These are phyloP conservation scores for Pyrenula massariospora DNA, from an alignment of 495 filamentous ascomycete species.

Conservation along the genomic window DNA sequence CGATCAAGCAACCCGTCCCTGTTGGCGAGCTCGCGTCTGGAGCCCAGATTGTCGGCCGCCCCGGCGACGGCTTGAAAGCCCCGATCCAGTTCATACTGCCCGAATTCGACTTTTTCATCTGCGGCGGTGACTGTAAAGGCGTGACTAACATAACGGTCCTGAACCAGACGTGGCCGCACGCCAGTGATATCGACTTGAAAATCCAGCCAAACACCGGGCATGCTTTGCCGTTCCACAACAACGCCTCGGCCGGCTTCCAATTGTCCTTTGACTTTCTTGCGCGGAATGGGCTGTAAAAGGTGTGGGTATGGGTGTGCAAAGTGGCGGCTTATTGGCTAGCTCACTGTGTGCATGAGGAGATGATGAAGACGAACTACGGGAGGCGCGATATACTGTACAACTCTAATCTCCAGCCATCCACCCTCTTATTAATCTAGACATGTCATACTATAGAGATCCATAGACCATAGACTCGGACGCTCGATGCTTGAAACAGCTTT, in stretches of 20 bases:
- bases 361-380: too few species aligned
- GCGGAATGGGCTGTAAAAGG: not conserved
- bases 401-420: too few species aligned
- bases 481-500: too few species aligned
- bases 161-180: conserved; percentile 26
- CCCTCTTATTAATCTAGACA: too few species aligned
- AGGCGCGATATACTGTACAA: too few species aligned
- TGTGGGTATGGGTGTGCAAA: not conserved
- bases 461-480: too few species aligned
- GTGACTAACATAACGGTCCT: conserved; percentile 19
- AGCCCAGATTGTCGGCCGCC: conserved; percentile 6
- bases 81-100: conserved; percentile 38
- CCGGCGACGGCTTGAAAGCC: conserved; percentile 23
- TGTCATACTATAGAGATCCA: too few species aligned
- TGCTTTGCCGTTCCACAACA: conserved; percentile 37
- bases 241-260: conserved; percentile 24
- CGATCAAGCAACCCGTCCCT: conserved; percentile 35
- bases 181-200: conserved; percentile 26
- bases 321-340: too few species aligned
- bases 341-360: too few species aligned
- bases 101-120: conserved; percentile 35
- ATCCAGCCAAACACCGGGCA: conserved; percentile 38
- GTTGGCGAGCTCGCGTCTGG: conserved; percentile 37
- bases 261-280: not conserved
- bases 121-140: conserved; percentile 36